Percentiles rank a stretch among this genome's conserved stretches.
Evolutionary conservation across 2,329 filamentous ascomycete species (phyloP).

Genomic region (Torrubiella hemipterigena): DNA sequence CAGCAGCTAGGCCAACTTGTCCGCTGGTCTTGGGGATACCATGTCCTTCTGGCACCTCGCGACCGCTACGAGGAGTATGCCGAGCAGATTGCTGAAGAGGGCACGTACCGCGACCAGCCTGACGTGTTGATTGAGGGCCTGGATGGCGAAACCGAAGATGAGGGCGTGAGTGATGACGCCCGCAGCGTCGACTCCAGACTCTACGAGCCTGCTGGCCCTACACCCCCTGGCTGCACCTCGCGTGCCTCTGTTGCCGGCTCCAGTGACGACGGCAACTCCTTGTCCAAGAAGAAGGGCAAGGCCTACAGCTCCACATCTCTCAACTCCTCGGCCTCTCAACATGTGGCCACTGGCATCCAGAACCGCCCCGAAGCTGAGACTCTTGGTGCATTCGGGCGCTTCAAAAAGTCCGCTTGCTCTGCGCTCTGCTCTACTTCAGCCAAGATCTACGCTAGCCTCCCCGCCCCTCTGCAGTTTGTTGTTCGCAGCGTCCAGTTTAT

Average conservation of each 20-base stretch:
- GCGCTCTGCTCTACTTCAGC: conserved; percentile 14
- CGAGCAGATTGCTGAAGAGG: conserved; percentile 39
- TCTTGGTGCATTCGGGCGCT: too few relatives aligned
- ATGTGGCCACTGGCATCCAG: conserved; percentile 17
- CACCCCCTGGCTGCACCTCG: conserved; percentile 39
- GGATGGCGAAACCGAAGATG: conserved; percentile 24
- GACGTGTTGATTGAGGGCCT: conserved; percentile 27
- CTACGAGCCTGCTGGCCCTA: conserved; percentile 44
- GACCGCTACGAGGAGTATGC: conserved; percentile 58
- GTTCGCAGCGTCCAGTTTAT: conserved; percentile 19
- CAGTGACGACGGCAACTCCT: conserved; percentile 30
- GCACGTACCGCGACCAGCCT: conserved; percentile 43
- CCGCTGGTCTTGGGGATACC: conserved; percentile 97
- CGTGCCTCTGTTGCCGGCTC: conserved; percentile 35
- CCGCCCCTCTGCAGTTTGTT: conserved; percentile 24
- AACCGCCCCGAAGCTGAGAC: conserved; percentile 13
- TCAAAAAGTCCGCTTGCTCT: background rate
- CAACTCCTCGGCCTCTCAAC: conserved; percentile 52
- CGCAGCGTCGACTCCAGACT: conserved; percentile 29
- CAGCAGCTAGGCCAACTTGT: conserved; percentile 93
- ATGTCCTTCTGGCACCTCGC: conserved; percentile 81
- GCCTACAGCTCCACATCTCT: conserved; percentile 21
- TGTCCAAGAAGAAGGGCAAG: conserved; percentile 17
- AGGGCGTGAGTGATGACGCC: conserved; percentile 20
- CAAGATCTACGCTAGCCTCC: conserved; percentile 17